These are phyloP conservation scores for Sugiyamaella mastotermitis DNA, from an alignment of 805 yeast species.

Conservation along the genomic window DNA sequence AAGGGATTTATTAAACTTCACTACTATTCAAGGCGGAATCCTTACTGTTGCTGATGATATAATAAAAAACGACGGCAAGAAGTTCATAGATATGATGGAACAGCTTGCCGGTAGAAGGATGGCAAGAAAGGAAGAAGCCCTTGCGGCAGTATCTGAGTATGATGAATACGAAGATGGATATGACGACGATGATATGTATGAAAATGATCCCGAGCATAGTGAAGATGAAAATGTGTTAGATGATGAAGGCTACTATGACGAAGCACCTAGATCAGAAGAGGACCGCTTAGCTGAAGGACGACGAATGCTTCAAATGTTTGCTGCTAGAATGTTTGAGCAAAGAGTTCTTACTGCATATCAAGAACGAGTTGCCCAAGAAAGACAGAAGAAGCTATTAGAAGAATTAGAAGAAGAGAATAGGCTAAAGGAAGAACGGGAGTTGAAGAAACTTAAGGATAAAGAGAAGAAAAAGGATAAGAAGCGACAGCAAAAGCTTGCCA, in stretches of 20 bases:
- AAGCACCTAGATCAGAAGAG: constrained; percentile 40
- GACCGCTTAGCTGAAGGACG: constrained; percentile 73
- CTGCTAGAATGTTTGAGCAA: constrained; percentile 69
- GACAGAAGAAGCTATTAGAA: constrained; percentile 32
- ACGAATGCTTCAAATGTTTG: constrained; percentile 70
- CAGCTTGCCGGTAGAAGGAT: constrained; percentile 53
- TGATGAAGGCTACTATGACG: constrained; percentile 36
- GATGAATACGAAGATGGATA: constrained; percentile 20
- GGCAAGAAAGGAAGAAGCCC: constrained; percentile 30
- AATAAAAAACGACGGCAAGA: constrained; percentile 68
- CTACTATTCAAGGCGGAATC: constrained; percentile 37
- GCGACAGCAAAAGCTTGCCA: constrained; percentile 32
- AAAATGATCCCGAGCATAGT: constrained; percentile 29
- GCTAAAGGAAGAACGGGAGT: constrained; percentile 27
- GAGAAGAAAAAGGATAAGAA: constrained; percentile 38
- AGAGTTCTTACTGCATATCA: constrained; percentile 71
- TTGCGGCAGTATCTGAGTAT: constrained; percentile 13
- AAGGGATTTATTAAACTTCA: constrained; percentile 27
- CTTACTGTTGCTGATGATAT: constrained; percentile 73
- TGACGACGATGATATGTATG: constrained; percentile 28
- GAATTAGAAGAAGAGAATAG: constrained; percentile 30
- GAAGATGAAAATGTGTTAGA: constrained; percentile 32
- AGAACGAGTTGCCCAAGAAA: constrained; percentile 72
- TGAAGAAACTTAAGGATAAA: constrained; percentile 32
- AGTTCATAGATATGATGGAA: constrained; percentile 76